A percentile compares a stretch with the other conserved stretches of the same genome.
These are phyloP conservation scores for Fusarium sp. DNA, from an alignment of 2,329 filamentous ascomycete genomes.

Conservation along the genomic window DNA sequence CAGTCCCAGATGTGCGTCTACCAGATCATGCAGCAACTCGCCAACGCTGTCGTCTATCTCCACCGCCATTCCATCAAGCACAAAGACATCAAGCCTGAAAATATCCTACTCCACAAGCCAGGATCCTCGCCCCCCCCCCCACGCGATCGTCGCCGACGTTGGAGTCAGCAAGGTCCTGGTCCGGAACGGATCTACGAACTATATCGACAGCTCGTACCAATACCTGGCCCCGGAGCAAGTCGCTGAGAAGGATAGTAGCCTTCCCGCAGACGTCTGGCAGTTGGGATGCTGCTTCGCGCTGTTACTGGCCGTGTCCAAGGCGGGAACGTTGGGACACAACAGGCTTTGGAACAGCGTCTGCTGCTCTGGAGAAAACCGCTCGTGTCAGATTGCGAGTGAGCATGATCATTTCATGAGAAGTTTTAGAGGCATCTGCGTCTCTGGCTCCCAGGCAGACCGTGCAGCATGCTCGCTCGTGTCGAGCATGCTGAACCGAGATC, in stretches of 20 bases:
- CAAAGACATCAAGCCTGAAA: conserved; percentile 31
- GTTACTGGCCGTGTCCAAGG: neutral
- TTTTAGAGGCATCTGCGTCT: neutral
- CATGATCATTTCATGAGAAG: neutral
- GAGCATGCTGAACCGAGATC: neutral
- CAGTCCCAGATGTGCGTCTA: neutral
- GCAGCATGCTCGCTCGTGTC: neutral
- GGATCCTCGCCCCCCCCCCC: neutral
- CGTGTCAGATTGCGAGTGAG: neutral
- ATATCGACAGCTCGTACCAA: neutral
- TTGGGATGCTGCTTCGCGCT: neutral
- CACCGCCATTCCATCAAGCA: conserved; percentile 23
- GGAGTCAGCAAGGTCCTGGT: neutral
- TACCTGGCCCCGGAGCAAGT: neutral
- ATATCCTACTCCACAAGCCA: conserved; percentile 17
- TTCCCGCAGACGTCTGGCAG: neutral
- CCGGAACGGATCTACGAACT: neutral
- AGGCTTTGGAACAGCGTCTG: neutral
- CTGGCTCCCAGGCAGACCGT: neutral
- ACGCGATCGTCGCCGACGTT: neutral
- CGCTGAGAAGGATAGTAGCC: neutral
- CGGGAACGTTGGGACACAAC: neutral
- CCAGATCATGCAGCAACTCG: conserved; percentile 11
- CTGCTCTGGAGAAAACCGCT: neutral
- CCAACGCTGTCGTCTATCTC: conserved; percentile 11